Conservation (phyloP, 306 rosid species). For the Dalbergia cultrata region DNA sequence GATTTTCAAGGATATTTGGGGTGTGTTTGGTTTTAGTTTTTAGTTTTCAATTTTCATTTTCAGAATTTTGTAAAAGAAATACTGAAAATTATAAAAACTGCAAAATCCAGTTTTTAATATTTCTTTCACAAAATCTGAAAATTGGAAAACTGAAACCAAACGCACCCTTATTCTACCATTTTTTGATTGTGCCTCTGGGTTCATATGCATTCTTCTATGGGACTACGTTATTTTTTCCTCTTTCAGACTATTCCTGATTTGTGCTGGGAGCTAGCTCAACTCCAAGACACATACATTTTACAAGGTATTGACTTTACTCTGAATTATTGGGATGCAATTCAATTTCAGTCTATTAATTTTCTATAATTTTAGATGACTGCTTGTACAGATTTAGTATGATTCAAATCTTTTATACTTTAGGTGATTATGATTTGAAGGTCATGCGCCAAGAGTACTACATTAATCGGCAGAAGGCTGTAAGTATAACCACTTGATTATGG, state of each 20-base stretch:
- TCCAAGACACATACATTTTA: conserved; percentile 95
- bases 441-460: conserved; percentile 98
- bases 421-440: conserved; percentile 98
- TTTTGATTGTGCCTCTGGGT: conserved; percentile 27
- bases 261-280: conserved; percentile 99
- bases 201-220: conserved; percentile 21
- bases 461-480: conserved; percentile 88
- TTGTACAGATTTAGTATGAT: conserved; percentile 34
- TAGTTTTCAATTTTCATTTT: no score
- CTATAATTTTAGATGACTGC: conserved; percentile 16
- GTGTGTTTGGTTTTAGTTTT: no score
- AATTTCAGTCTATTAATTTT: not conserved
- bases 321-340: conserved; percentile 35
- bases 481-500: conserved; percentile 35
- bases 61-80: no score
- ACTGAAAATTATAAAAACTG: no score
- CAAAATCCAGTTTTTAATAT: no score
- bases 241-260: conserved; percentile 87
- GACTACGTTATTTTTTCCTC: conserved; percentile 24
- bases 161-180: not conserved
- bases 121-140: no score
- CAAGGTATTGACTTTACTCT: conserved; percentile 64
- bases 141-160: no score
- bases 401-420: conserved; percentile 57
- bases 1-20: conserved; percentile 18